phyloP scores from a whole-genome alignment of 805 yeast genomes.

The Schwanniomyces vanrijiae region DNA sequence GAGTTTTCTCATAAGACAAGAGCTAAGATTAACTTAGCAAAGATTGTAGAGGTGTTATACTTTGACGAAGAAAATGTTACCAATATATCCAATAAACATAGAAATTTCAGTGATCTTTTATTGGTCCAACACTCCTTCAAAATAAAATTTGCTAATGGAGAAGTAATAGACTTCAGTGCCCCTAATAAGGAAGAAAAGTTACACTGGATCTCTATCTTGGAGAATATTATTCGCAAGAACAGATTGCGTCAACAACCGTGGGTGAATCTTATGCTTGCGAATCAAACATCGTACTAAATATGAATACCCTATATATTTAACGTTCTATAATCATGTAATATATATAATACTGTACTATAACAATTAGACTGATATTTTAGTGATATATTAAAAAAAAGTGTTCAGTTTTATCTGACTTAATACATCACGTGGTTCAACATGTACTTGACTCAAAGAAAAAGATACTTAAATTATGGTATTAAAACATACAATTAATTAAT shows the following conservation, averaged over 20 bases:
- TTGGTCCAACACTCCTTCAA: slow-evolving; percentile 74
- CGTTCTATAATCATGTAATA: background rate
- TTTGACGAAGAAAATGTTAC: slow-evolving; percentile 39
- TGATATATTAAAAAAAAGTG: background rate
- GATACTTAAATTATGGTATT: background rate
- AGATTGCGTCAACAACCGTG: slow-evolving; percentile 59
- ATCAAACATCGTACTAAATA: background rate
- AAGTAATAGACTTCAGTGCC: slow-evolving; percentile 82
- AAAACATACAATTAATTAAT: background rate
- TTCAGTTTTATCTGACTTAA: no score
- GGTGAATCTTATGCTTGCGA: slow-evolving; percentile 48
- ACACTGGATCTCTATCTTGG: slow-evolving; percentile 65
- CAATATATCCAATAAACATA: slow-evolving; percentile 29
- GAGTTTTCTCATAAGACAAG: slow-evolving; percentile 67
- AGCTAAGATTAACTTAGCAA: slow-evolving; percentile 72
- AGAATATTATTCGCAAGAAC: slow-evolving; percentile 55
- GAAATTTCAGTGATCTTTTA: slow-evolving; percentile 73
- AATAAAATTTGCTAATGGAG: slow-evolving; percentile 74
- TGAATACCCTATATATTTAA: background rate
- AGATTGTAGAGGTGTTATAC: slow-evolving; percentile 55
- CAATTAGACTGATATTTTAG: background rate
- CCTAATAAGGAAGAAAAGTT: slow-evolving; percentile 61
- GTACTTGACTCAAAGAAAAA: background rate
- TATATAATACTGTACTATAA: background rate
- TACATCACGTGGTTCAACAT: background rate